phyloP scores from a whole-genome alignment of 2,329 filamentous ascomycete species.

The Penicillium sp. region DNA sequence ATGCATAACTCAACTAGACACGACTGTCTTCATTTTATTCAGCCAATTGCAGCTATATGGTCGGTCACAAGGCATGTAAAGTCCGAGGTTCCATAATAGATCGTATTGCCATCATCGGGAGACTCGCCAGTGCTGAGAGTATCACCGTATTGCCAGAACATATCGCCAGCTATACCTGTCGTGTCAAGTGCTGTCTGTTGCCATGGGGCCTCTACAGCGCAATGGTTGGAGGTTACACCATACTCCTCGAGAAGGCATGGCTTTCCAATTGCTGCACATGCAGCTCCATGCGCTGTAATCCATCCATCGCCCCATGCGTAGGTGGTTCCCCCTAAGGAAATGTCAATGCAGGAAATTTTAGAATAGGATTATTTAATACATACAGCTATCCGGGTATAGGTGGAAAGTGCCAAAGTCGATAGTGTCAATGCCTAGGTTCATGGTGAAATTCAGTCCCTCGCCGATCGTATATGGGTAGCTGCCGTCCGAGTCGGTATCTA shows the following conservation, averaged over 20 bases:
- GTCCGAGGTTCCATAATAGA: conserved; percentile 33
- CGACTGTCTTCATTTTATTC: too few species aligned
- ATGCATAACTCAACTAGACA: too few species aligned
- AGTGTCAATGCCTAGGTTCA: conserved; percentile 54
- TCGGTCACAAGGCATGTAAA: conserved; percentile 35
- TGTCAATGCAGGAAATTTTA: background rate
- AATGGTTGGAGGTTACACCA: conserved; percentile 32
- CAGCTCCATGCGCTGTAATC: conserved; percentile 48
- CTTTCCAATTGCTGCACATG: conserved; percentile 40
- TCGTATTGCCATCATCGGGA: conserved; percentile 23
- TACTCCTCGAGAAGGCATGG: conserved; percentile 46
- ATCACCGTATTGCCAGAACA: conserved; percentile 42
- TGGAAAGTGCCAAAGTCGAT: conserved; percentile 60
- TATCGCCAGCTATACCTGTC: conserved; percentile 31
- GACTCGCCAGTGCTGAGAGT: conserved; percentile 18
- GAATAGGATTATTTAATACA: background rate
- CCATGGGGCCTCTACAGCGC: conserved; percentile 34
- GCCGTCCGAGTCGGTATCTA: conserved; percentile 47
- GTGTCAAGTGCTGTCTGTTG: conserved; percentile 36
- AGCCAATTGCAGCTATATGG: conserved; percentile 23
- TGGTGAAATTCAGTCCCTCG: conserved; percentile 56
- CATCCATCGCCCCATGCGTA: conserved; percentile 49
- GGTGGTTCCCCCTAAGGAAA: conserved; percentile 33
- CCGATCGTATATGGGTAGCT: conserved; percentile 54
- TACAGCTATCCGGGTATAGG: conserved; percentile 52